Conservation (phyloP, 306 rosid species). For the Malus fusca region DNA sequence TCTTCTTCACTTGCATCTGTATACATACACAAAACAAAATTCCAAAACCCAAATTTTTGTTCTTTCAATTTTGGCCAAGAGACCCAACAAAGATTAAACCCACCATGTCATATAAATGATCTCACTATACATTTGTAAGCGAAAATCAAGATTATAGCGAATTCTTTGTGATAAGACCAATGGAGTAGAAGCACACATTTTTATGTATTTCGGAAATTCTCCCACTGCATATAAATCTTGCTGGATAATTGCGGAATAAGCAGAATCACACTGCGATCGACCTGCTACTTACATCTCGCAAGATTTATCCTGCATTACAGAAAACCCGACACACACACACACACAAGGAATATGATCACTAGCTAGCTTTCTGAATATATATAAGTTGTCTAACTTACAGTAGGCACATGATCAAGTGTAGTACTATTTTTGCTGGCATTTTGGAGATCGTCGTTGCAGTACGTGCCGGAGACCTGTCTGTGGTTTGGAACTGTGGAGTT, state of each 20-base stretch:
- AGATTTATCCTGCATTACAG: too few relatives aligned
- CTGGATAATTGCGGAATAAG: not conserved
- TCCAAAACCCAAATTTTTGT: not conserved
- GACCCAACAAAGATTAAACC: not conserved
- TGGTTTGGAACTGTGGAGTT: not conserved
- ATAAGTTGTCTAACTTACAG: not conserved
- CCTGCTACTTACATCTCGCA: too few relatives aligned
- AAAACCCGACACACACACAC: not conserved
- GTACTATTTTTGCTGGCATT: not conserved
- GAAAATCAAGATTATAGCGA: too few relatives aligned
- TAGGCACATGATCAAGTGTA: not conserved
- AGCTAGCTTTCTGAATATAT: not conserved
- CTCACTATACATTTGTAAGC: too few relatives aligned
- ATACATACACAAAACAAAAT: not conserved
- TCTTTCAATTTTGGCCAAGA: not conserved
- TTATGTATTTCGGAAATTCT: not conserved
- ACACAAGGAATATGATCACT: constrained; percentile 1
- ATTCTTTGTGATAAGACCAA: not conserved
- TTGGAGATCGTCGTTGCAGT: not conserved
- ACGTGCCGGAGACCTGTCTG: not conserved
- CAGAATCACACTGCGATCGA: not conserved
- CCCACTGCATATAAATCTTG: not conserved
- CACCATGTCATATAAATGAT: not conserved
- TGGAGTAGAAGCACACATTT: not conserved
- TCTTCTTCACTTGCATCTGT: constrained; percentile 3